Base-by-base conservation (phyloP, 2,329 filamentous ascomycete genomes). In the Fusarium compactum region DNA sequence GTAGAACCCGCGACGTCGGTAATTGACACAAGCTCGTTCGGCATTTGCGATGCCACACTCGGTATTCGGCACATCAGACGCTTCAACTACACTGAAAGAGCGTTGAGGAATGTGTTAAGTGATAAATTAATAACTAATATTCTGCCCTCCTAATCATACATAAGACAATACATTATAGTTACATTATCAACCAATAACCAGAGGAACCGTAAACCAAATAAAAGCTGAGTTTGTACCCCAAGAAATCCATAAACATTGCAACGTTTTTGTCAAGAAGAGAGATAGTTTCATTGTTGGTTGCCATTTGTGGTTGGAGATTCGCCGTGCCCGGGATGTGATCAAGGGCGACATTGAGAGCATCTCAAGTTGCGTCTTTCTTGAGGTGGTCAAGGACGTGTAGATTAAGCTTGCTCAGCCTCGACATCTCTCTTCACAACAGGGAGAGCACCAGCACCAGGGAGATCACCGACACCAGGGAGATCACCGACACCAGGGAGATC, bases 301-400 rank as follows among this genome's bases (percentile, higher is more conserved):
- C 34, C 18, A 7, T 11, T 38, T n/a, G 34, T n/a, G 10, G 6
- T 38, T 38, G 18, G 10, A n/a, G 34, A n/a, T 0, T 7, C 3
- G 3, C 18, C 8, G 18, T 34, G 8, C 8, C 16, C 5, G 32
- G 8, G 32, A 18, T 34, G 32, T 34, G 32, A 34, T 34, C 1
- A 34, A 6, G 1, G 16, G 18, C 16, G 9, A 3, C 16, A 3
- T 3, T 18, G 10, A n/a, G 3, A n/a, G 10, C 34, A 9, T n/a
- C 9, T 38, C 16, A 5, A 11, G 0, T 10, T 11, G 34, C 3
- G 16, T 38, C 34, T 38, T 18, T 10, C 10, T n/a, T 38, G 34
- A 8, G 9, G 34, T 18, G 34, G 18, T n/a, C 34, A 38, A 38
- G 34, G 18, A 12, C 34, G 18, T n/a, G 34, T 38, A 38, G 18